Conservation (phyloP, 345 rosid species). For the Euphorbia peplus region DNA sequence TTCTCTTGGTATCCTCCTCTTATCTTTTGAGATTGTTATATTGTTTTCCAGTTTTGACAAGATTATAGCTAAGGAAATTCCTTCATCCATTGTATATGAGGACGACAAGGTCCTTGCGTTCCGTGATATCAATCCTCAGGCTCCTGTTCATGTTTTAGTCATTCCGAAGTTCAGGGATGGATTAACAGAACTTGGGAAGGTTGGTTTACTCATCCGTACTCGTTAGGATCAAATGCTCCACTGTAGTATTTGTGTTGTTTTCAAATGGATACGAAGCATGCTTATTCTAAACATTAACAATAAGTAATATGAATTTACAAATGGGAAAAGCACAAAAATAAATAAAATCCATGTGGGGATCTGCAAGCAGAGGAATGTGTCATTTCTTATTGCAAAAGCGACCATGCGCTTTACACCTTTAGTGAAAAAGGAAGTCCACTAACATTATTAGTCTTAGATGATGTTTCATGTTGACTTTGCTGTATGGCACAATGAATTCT, state of each 20-base stretch:
- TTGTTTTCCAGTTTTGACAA: conserved; percentile 65
- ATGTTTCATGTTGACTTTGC: too few relatives aligned
- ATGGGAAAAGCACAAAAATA: not conserved
- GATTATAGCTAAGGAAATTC: conserved; percentile 85
- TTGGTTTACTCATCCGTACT: not conserved
- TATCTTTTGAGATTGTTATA: not conserved
- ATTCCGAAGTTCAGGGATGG: conserved; percentile 36
- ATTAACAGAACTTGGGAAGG: conserved; percentile 31
- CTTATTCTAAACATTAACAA: not conserved
- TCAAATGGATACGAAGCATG: not conserved
- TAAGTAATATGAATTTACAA: not conserved
- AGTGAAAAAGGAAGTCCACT: too few relatives aligned
- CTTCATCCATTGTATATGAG: conserved; percentile 82
- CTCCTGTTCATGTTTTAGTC: conserved; percentile 34
- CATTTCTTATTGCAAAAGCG: too few relatives aligned
- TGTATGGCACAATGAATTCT: too few relatives aligned
- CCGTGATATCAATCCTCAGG: conserved; percentile 32
- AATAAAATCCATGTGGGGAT: too few relatives aligned
- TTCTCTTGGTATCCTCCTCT: not conserved
- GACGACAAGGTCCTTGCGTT: conserved; percentile 51
- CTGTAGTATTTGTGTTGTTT: not conserved
- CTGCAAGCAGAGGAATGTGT: too few relatives aligned
- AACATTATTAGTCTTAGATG: too few relatives aligned
- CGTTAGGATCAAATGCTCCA: not conserved
- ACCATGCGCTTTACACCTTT: too few relatives aligned